Evolutionary conservation across 2,329 filamentous ascomycete genomes (phyloP), one percentile per base, ranked within the genome.

Genomic region (Penicillium sp.): DNA sequence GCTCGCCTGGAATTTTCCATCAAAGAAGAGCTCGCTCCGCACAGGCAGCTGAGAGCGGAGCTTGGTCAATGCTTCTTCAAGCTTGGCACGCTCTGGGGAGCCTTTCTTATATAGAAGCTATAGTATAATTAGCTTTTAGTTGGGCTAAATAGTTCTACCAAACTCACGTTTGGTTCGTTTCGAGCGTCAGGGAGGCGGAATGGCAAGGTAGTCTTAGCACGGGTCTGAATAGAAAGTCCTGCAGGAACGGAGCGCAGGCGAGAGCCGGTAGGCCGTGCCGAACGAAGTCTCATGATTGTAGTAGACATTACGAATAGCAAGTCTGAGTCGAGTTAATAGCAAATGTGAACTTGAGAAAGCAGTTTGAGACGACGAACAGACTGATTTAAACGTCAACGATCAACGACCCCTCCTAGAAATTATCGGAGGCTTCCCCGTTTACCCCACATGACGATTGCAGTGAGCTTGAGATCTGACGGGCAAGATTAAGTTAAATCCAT

Each of bases 101-200:
- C 71, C 59, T 60, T 60, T 59, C 40, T 59, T 59, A 63, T 69
- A 71, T 50, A 68, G 54, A 52, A 67, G 63, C 69, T 71, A 29
- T 17, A 7, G 15, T 48, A n/a, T 9, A 4, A n/a, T 57, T 35
- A 52, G 37, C 33, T 57, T 35, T 7, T 2, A 35, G 29, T 0
- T 13, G 19, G 15, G 42, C 23, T 21, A 6, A 40, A 8, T 6
- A 12, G 10, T 23, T 50, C 4, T 3, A 1, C 10, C 10, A 9
- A n/a, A 62, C 69, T 64, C 40, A 72, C 68, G 53, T 73, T 78
- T 47, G 67, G 74, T 72, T 73, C 71, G 50, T 73, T 73, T 40
- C 69, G 62, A 19, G 70, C 63, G 47, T 64, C 70, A 4, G 71
- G 71, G 8, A 73, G 69, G 40, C 66, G 61, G 55, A 72, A 73